Conservation (phyloP, 1,284 basidiomycete genomes). For the Agroathelia rolfsii region DNA sequence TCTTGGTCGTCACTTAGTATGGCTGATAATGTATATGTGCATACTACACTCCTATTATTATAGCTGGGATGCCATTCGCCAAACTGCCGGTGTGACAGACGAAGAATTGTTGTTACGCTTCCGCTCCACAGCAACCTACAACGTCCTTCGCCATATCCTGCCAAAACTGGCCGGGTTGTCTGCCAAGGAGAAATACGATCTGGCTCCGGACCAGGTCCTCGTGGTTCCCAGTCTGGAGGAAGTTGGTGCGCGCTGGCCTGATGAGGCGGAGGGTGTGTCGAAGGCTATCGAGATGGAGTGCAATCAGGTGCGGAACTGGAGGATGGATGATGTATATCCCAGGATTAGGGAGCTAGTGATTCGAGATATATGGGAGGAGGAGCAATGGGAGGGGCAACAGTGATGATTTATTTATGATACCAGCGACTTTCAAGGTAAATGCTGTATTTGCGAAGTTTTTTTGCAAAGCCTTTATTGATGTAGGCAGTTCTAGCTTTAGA, state of each 20-base stretch:
- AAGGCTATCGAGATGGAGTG: too few relatives aligned
- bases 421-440: too few relatives aligned
- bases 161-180: slow-evolving; percentile 22
- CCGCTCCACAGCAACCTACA: slow-evolving; percentile 59
- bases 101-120: slow-evolving; percentile 58
- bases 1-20: too few relatives aligned
- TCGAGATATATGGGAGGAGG: slow-evolving; percentile 27
- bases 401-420: too few relatives aligned
- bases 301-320: slow-evolving; percentile 50
- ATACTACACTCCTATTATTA: slow-evolving; percentile 8
- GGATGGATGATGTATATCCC: slow-evolving; percentile 47
- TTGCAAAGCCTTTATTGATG: too few relatives aligned
- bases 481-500: too few relatives aligned
- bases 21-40: slow-evolving; percentile 2
- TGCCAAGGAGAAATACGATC: slow-evolving; percentile 39
- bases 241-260: slow-evolving; percentile 56
- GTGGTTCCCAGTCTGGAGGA: slow-evolving; percentile 45
- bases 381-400: slow-evolving; percentile 4
- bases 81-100: slow-evolving; percentile 62
- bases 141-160: slow-evolving; percentile 43
- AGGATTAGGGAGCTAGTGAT: slow-evolving; percentile 50
- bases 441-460: too few relatives aligned
- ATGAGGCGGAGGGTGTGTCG: too few relatives aligned
- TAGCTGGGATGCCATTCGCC: slow-evolving; percentile 66
- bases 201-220: slow-evolving; percentile 43